Evolutionary conservation across 306 rosid genomes (phyloP), one percentile per base, ranked within the genome.

Genomic region (Astragalus membranaceus): DNA sequence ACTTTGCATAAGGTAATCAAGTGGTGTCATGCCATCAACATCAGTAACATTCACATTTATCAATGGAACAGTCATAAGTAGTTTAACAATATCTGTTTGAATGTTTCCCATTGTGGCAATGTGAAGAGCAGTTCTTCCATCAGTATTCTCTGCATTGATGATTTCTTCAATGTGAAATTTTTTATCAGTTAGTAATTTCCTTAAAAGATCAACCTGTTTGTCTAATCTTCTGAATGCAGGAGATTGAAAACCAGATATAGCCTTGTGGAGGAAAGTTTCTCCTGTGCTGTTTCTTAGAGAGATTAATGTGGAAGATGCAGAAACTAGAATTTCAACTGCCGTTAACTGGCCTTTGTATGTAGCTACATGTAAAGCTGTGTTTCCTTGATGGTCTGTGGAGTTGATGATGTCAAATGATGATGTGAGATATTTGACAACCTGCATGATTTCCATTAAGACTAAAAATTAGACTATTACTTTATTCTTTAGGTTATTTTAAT

Each of bases 241-340:
- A 7, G 86, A 82, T 70, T 91, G 96, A 64, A 88, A 91, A 58
- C 97, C 96, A 10, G 96, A 76, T 42, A 91, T 86, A 2, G 91
- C 91, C 78, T 85, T 88, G 56, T 88, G 96, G 72, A 91, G 88
- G 64, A 83, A 91, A 5, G 93, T 91, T 74, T 91, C 96, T 55
- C 96, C 97, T 0, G 64, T 51, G 13, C 82, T 73, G 86, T 87
- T 91, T 67, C 10, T 70, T 37, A 42, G 37, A 68, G 75, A 54
- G 60, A 85, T 79, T 56, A 88, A 79, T 2, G 83, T 53, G 35
- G 89, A 86, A 59, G 76, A 75, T 8, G 87, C 75, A 3, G 86
- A 78, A 75, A 91, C 68, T 51, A 88, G 87, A 64, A 86, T 86
- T 78, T 91, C 93, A 57, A 84, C 91, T 26, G 89, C 83, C 9